Conservation (phyloP, 164 flowering plant species). For the Nymphaea colorata region DNA sequence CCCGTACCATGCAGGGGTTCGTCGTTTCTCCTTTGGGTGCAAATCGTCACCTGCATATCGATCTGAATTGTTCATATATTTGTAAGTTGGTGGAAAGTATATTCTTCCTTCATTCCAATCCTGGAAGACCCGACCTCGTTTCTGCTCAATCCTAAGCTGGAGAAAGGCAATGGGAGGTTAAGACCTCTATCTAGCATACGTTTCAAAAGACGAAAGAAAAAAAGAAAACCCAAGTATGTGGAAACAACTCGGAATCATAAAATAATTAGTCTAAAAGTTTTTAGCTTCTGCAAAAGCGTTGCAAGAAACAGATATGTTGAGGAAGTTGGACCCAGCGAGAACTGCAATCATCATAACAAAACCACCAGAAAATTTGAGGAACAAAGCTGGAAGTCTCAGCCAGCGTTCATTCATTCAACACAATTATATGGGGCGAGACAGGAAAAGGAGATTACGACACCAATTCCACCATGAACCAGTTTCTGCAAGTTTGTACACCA, state of each 20-base stretch:
- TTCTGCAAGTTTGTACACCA: conserved; percentile 3
- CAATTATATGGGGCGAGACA: too few species aligned
- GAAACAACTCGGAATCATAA: too few species aligned
- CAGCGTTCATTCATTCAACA: too few species aligned
- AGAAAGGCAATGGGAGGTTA: not conserved
- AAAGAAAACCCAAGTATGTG: not conserved
- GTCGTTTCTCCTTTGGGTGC: conserved; percentile 83
- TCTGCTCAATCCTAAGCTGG: conserved; percentile 77
- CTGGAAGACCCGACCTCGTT: conserved; percentile 56
- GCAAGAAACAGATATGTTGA: too few species aligned
- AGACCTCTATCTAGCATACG: not conserved
- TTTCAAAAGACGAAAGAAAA: not conserved
- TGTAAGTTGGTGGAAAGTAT: conserved; percentile 91
- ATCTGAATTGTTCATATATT: conserved; percentile 87
- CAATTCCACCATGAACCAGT: too few species aligned
- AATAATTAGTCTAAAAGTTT: too few species aligned
- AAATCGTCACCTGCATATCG: conserved; percentile 82
- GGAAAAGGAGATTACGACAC: too few species aligned
- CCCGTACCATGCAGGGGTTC: conserved; percentile 92
- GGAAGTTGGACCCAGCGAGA: too few species aligned
- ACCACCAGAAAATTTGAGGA: too few species aligned
- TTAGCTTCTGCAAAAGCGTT: too few species aligned
- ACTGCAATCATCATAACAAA: too few species aligned
- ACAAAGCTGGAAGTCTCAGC: too few species aligned
- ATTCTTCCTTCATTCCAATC: conserved; percentile 88